Percentiles rank a stretch among this genome's conserved stretches.
Conservation (phyloP, 345 rosid species). For the Moricandia arvensis region DNA sequence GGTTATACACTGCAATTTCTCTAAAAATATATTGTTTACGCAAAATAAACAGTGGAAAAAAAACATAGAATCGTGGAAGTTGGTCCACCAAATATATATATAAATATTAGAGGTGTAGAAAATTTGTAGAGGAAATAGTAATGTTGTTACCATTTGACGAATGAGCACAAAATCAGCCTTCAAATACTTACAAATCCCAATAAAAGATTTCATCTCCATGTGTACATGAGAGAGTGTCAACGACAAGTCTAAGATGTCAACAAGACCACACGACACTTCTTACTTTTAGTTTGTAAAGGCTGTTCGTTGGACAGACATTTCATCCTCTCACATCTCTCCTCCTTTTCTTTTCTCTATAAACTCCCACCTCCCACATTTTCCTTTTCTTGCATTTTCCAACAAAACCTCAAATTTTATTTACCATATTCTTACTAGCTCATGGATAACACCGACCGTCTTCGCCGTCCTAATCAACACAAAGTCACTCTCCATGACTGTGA, state of each 20-base stretch:
- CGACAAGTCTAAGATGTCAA: conserved; percentile 41
- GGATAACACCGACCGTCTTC: conserved; percentile 33
- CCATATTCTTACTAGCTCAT: not conserved
- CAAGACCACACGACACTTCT: conserved; percentile 32
- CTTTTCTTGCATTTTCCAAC: conserved; percentile 13
- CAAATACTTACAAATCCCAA: conserved; percentile 19
- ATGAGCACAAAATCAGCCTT: conserved; percentile 4
- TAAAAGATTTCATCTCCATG: conserved; percentile 20
- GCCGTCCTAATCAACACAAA: conserved; percentile 31
- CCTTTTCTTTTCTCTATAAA: conserved; percentile 19
- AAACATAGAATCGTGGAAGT: not conserved
- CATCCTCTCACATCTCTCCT: conserved; percentile 11
- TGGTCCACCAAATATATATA: not conserved
- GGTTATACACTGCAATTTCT: no score
- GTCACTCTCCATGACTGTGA: conserved; percentile 25
- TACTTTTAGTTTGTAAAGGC: conserved; percentile 34
- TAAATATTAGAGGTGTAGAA: not conserved
- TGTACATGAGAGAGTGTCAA: conserved; percentile 29
- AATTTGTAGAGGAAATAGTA: not conserved
- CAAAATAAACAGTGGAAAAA: not conserved
- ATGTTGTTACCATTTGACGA: not conserved
- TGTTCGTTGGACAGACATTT: conserved; percentile 29
- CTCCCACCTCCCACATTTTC: conserved; percentile 10
- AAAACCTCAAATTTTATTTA: not conserved
- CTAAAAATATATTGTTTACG: not conserved